These are phyloP conservation scores for Nicotiana rustica DNA, from an alignment of 305 asterid species.

Conservation along the genomic window DNA sequence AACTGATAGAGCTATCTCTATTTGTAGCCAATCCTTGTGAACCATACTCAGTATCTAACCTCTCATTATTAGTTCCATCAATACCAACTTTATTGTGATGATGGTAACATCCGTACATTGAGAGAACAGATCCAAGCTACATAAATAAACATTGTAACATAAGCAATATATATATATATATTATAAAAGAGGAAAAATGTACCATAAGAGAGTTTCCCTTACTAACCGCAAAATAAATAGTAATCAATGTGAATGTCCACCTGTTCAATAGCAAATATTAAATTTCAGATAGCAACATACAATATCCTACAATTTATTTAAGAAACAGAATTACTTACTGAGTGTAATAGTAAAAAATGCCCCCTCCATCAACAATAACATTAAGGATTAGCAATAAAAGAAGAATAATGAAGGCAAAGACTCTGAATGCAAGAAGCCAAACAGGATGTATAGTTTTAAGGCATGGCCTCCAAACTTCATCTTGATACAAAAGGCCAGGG, in stretches of 20 bases:
- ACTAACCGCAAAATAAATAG: slow-evolving; percentile 89
- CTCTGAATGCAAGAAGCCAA: slow-evolving; percentile 78
- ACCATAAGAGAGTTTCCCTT: too few species aligned
- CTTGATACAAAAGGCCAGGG: slow-evolving; percentile 74
- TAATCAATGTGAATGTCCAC: slow-evolving; percentile 87
- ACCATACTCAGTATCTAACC: slow-evolving; percentile 59
- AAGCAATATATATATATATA: background rate
- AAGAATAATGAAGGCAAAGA: slow-evolving; percentile 78
- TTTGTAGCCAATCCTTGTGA: slow-evolving; percentile 36
- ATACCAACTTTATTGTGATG: slow-evolving; percentile 48
- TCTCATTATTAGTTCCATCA: slow-evolving; percentile 41
- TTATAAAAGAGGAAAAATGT: slow-evolving; percentile 21
- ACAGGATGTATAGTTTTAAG: slow-evolving; percentile 77
- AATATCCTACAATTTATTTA: too few species aligned
- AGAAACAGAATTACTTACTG: slow-evolving; percentile 65
- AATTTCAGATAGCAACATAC: slow-evolving; percentile 11
- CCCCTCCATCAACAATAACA: slow-evolving; percentile 74
- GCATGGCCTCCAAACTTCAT: slow-evolving; percentile 93
- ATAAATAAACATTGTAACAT: slow-evolving; percentile 31
- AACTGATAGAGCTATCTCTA: slow-evolving; percentile 28
- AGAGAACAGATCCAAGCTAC: slow-evolving; percentile 89
- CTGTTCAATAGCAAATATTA: slow-evolving; percentile 48
- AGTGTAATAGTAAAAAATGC: slow-evolving; percentile 82
- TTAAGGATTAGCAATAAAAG: slow-evolving; percentile 73
- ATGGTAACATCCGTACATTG: slow-evolving; percentile 71